These are phyloP conservation scores for Wickerhamomyces ciferrii DNA, from an alignment of 805 yeast species.

Conservation along the genomic window DNA sequence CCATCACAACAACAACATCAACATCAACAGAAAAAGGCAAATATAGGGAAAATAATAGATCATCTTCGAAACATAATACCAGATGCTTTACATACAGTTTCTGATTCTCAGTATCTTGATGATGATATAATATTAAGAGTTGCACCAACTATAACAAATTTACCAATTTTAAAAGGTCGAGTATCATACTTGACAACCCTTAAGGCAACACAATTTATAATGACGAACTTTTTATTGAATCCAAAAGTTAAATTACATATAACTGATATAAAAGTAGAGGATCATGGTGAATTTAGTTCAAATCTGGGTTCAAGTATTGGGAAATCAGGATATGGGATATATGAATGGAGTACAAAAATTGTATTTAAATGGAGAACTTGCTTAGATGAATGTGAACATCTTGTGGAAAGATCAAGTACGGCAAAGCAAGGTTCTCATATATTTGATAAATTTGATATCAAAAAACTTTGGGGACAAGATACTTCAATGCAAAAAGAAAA, in stretches of 20 bases:
- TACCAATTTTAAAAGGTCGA: conserved; percentile 54
- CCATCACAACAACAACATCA: neutral
- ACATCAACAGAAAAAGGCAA: conserved; percentile 23
- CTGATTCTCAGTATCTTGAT: conserved; percentile 40
- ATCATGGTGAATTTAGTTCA: neutral
- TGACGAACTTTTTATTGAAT: conserved; percentile 51
- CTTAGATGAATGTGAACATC: conserved; percentile 44
- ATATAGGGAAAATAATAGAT: conserved; percentile 50
- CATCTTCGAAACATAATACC: conserved; percentile 46
- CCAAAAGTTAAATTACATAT: conserved; percentile 51
- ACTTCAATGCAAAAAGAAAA: neutral
- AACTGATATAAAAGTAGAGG: conserved; percentile 23
- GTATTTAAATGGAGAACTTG: conserved; percentile 56
- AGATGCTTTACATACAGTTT: conserved; percentile 35
- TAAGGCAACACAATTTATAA: conserved; percentile 48
- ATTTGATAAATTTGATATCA: conserved; percentile 1
- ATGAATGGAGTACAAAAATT: conserved; percentile 37
- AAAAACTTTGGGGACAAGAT: neutral
- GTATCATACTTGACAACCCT: conserved; percentile 50
- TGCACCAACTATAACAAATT: conserved; percentile 48
- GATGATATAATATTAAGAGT: conserved; percentile 45
- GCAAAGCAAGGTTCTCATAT: conserved; percentile 1
- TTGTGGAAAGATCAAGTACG: conserved; percentile 17
- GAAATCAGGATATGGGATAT: conserved; percentile 5
- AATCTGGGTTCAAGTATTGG: conserved; percentile 6